Evolutionary conservation across 1,139 yeast species (phyloP).

Genomic region (Pichia sp.): DNA sequence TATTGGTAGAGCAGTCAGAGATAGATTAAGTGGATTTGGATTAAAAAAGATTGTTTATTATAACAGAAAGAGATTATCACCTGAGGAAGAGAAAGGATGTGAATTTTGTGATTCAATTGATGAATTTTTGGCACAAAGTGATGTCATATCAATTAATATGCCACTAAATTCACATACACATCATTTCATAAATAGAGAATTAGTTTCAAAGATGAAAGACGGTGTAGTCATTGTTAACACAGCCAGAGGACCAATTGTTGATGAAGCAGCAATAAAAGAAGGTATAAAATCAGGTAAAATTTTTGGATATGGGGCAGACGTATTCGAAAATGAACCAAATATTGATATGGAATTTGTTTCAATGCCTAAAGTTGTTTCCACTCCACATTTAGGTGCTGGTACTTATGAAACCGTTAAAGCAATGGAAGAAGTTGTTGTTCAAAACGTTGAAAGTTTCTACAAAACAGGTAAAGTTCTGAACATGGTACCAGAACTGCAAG

Average conservation of each 20-base stretch:
- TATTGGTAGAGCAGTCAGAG: constrained; percentile 67
- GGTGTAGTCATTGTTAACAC: constrained; percentile 62
- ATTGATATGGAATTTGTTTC: constrained; percentile 50
- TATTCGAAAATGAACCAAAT: constrained; percentile 75
- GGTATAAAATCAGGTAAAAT: constrained; percentile 65
- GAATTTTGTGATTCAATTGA: constrained; percentile 46
- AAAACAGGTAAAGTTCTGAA: constrained; percentile 57
- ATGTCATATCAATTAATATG: constrained; percentile 55
- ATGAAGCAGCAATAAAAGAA: constrained; percentile 48
- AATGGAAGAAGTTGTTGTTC: constrained; percentile 49
- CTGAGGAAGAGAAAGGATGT: constrained; percentile 49
- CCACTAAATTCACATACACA: constrained; percentile 49
- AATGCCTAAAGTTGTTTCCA: constrained; percentile 53
- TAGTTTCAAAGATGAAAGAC: constrained; percentile 55
- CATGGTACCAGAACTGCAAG: constrained; percentile 53
- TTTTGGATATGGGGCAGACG: constrained; percentile 76
- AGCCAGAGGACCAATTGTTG: constrained; percentile 55
- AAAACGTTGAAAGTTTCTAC: constrained; percentile 39
- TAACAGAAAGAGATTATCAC: constrained; percentile 49
- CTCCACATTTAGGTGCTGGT: constrained; percentile 82
- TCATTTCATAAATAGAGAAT: constrained; percentile 48
- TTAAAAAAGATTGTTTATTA: constrained; percentile 56
- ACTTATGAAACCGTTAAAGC: constrained; percentile 47
- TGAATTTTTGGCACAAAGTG: constrained; percentile 48
- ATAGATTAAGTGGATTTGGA: constrained; percentile 58